Evolutionary conservation across 2,329 filamentous ascomycete species (phyloP).

Genomic region (Talaromyces sp.): DNA sequence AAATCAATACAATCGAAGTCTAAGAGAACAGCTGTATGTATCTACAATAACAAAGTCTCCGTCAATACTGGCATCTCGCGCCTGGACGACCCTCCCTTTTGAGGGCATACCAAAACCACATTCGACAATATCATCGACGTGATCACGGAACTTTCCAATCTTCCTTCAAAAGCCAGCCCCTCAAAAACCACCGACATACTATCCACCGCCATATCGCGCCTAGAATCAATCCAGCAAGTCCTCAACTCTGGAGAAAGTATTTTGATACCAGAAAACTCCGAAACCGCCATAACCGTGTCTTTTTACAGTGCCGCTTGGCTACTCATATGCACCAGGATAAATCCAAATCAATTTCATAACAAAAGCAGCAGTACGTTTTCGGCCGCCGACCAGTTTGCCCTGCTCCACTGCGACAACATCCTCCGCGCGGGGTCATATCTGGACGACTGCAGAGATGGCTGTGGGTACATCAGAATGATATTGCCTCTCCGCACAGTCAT

Average conservation of each 20-base stretch:
- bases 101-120: neutral
- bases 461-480: neutral
- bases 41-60: neutral
- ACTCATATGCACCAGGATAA: neutral
- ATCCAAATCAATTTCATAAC: neutral
- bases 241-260: neutral
- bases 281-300: neutral
- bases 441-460: neutral
- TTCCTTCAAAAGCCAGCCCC: too few relatives aligned
- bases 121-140: neutral
- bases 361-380: neutral
- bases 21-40: neutral
- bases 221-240: neutral
- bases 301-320: neutral
- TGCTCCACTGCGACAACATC: neutral
- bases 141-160: neutral
- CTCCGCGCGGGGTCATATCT: neutral
- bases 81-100: neutral
- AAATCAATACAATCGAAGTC: too few relatives aligned
- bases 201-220: neutral
- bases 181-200: too few relatives aligned
- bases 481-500: neutral
- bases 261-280: neutral
- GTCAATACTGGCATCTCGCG: neutral
- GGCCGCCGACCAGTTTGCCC: neutral